phyloP scores from a whole-genome alignment of 1,284 basidiomycete species.

The Cystobasidiaceae sp. region DNA sequence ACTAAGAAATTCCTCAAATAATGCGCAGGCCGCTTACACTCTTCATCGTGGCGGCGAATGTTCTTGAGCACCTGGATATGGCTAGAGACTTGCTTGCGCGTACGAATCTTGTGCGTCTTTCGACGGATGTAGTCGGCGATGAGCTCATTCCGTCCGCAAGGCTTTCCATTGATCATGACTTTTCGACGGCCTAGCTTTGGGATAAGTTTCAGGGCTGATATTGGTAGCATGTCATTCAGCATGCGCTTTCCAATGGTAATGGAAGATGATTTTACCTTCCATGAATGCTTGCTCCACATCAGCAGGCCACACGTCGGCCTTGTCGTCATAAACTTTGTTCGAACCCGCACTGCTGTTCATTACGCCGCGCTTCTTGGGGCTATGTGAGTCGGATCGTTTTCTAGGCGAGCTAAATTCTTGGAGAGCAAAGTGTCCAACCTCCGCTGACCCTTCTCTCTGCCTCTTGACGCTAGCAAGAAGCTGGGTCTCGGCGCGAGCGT shows the following conservation, averaged over 20 bases:
- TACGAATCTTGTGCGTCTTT: slow-evolving; percentile 47
- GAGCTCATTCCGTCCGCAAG: slow-evolving; percentile 53
- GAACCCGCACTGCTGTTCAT: too few species aligned
- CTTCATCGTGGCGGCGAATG: slow-evolving; percentile 46
- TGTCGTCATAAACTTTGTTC: too few species aligned
- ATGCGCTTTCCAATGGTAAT: too few species aligned
- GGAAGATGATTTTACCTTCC: slow-evolving; percentile 44
- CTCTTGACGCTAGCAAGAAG: too few species aligned
- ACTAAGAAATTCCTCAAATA: too few species aligned
- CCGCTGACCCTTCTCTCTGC: too few species aligned
- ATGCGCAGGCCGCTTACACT: slow-evolving; percentile 42
- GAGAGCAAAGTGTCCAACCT: too few species aligned
- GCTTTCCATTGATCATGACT: slow-evolving; percentile 51
- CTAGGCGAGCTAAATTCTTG: too few species aligned
- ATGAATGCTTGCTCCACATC: slow-evolving; percentile 50
- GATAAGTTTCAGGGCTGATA: slow-evolving; percentile 47
- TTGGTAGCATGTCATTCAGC: too few species aligned
- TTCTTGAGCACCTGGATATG: slow-evolving; percentile 49
- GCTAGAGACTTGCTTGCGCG: slow-evolving; percentile 48
- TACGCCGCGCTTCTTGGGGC: too few species aligned
- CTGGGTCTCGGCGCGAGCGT: too few species aligned
- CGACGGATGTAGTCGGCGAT: slow-evolving; percentile 52
- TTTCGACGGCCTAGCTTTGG: slow-evolving; percentile 51
- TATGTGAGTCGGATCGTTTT: too few species aligned
- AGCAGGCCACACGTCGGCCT: slow-evolving; percentile 48